Conservation (phyloP, 257 asterid species). For the Nicotiana tomentosiformis region DNA sequence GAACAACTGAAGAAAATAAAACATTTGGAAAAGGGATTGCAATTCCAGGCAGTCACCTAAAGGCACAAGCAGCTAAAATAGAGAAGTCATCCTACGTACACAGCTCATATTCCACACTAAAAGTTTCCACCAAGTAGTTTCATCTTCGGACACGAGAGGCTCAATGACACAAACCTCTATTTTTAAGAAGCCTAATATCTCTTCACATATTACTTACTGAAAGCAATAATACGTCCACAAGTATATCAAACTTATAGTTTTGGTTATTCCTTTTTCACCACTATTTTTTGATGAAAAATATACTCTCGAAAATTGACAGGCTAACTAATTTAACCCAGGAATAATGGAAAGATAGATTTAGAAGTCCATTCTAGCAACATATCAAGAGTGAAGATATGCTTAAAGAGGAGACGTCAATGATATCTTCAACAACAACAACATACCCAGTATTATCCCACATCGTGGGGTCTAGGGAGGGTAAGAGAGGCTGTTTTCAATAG, state of each 20-base stretch:
- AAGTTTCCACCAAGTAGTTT: background rate
- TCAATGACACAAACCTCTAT: conserved; percentile 1
- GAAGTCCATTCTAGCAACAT: background rate
- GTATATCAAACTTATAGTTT: background rate
- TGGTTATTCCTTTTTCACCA: background rate
- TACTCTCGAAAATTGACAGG: background rate
- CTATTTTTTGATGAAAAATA: background rate
- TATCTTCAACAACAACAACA: too few species aligned
- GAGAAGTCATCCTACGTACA: background rate
- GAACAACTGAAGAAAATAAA: background rate
- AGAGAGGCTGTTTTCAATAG: too few species aligned
- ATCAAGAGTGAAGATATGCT: background rate
- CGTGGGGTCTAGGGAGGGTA: too few species aligned
- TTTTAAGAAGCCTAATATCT: background rate
- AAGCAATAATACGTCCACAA: background rate
- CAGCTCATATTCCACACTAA: background rate
- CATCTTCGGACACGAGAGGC: background rate
- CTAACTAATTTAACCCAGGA: background rate
- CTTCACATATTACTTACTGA: background rate
- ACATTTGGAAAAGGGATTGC: background rate
- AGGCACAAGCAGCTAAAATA: background rate
- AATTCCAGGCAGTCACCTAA: background rate
- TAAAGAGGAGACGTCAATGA: too few species aligned
- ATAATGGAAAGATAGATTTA: background rate
- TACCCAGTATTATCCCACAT: too few species aligned